phyloP scores from a whole-genome alignment of 2,329 filamentous ascomycete species.

The Sarocladiaceae sp. region DNA sequence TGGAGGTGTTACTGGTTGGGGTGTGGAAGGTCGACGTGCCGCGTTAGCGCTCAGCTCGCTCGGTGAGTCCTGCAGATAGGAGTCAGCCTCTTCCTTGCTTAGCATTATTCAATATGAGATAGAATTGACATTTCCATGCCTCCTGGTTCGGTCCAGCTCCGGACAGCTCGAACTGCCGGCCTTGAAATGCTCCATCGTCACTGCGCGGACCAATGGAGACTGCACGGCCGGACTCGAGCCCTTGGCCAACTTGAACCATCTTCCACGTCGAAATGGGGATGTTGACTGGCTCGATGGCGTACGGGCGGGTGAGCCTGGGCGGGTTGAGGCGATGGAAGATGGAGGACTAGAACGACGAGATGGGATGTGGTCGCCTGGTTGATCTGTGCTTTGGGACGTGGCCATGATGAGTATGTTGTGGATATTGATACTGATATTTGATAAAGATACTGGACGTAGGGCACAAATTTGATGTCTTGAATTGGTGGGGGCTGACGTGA shows the following conservation, averaged over 20 bases:
- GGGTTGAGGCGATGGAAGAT: background rate
- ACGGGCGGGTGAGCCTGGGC: background rate
- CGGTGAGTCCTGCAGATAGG: background rate
- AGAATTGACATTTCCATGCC: background rate
- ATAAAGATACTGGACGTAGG: background rate
- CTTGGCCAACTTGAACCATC: background rate
- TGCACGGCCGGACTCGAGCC: background rate
- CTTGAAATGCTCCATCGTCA: slow-evolving; percentile 6
- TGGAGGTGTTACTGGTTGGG: background rate
- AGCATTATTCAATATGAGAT: background rate
- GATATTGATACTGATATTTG: background rate
- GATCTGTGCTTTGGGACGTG: background rate
- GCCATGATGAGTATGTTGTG: background rate
- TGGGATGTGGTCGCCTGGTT: background rate
- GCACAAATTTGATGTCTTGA: too few relatives aligned
- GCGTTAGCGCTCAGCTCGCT: background rate
- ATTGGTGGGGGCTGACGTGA: too few relatives aligned
- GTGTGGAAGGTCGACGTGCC: background rate
- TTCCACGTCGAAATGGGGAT: background rate
- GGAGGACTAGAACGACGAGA: background rate
- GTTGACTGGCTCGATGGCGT: background rate
- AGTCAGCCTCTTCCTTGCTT: background rate
- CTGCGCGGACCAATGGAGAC: slow-evolving; percentile 2
- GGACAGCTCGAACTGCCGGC: slow-evolving; percentile 3
- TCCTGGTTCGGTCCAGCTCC: background rate